A percentile compares a stretch with the other conserved stretches of the same genome.
phyloP scores from a whole-genome alignment of 1,139 yeast genomes.

The Yamadazyma diddensiae region DNA sequence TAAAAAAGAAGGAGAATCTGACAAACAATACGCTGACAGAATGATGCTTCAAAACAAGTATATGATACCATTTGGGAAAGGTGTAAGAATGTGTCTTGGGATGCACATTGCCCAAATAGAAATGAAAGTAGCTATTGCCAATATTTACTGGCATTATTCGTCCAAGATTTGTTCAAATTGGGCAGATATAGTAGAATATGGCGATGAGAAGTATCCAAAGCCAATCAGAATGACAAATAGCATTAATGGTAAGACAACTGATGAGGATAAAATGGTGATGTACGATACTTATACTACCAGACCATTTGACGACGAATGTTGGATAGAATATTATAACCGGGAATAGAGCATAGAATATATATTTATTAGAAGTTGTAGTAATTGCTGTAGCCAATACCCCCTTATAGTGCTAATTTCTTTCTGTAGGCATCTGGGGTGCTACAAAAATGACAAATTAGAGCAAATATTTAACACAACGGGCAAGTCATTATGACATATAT shows the following conservation, averaged over 20 bases:
- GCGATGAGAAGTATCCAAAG: constrained; percentile 11
- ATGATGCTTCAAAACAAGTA: constrained; percentile 46
- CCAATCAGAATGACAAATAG: constrained; percentile 26
- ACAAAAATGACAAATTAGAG: too few relatives aligned
- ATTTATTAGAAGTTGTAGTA: background rate
- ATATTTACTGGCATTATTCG: constrained; percentile 49
- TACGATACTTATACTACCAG: constrained; percentile 51
- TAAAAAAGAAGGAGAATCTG: constrained; percentile 29
- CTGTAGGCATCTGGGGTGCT: background rate
- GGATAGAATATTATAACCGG: constrained; percentile 40
- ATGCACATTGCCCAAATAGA: constrained; percentile 67
- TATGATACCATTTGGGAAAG: constrained; percentile 72
- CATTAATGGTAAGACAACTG: constrained; percentile 23
- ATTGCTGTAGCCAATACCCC: constrained; percentile 4
- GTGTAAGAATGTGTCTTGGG: constrained; percentile 75
- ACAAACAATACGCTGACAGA: constrained; percentile 31
- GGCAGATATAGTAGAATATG: constrained; percentile 33
- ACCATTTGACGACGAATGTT: constrained; percentile 50
- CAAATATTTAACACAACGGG: too few relatives aligned
- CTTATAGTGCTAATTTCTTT: too few relatives aligned
- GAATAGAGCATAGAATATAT: background rate
- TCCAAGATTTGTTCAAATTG: constrained; percentile 38
- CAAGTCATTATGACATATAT: too few relatives aligned
- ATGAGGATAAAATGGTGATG: constrained; percentile 50
- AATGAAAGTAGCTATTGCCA: constrained; percentile 57